A percentile compares a stretch with the other conserved stretches of the same genome.
These are phyloP conservation scores for Kwoniella shivajii DNA, from an alignment of 1,284 basidiomycete species.

Conservation along the genomic window DNA sequence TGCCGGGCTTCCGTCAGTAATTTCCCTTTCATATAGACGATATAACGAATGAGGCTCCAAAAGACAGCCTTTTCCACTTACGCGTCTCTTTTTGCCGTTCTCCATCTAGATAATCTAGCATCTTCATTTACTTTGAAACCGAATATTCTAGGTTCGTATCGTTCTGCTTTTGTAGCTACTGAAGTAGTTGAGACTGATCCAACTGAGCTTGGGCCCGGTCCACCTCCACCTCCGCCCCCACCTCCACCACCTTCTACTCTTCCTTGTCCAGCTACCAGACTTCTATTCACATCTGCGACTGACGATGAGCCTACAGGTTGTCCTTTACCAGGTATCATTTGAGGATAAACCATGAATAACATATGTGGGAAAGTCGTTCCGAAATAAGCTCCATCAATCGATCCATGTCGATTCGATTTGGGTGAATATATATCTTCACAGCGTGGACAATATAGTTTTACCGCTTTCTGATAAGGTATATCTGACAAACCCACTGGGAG, in stretches of 20 bases:
- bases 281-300: slow-evolving; percentile 25
- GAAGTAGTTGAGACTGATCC: slow-evolving; percentile 65
- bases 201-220: slow-evolving; percentile 29
- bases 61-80: slow-evolving; percentile 39
- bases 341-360: slow-evolving; percentile 91
- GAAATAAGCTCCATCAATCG: slow-evolving; percentile 95
- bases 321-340: slow-evolving; percentile 80
- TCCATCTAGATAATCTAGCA: slow-evolving; percentile 90
- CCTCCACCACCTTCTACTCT: slow-evolving; percentile 56
- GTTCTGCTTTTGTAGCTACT: slow-evolving; percentile 81
- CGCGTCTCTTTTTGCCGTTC: slow-evolving; percentile 83
- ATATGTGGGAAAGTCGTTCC: slow-evolving; percentile 95
- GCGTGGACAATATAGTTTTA: slow-evolving; percentile 93
- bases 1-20: background rate
- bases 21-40: no score
- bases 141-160: slow-evolving; percentile 87
- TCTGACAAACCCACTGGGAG: slow-evolving; percentile 94
- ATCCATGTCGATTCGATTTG: slow-evolving; percentile 89
- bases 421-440: slow-evolving; percentile 97
- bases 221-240: slow-evolving; percentile 55
- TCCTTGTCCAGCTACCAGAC: slow-evolving; percentile 19
- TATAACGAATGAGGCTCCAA: no score
- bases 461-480: slow-evolving; percentile 91
- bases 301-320: slow-evolving; percentile 53
- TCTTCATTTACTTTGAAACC: slow-evolving; percentile 92